Evolutionary conservation across 768 basidiomycete genomes (phyloP).

Genomic region (Amanita pseudoporphyria): DNA sequence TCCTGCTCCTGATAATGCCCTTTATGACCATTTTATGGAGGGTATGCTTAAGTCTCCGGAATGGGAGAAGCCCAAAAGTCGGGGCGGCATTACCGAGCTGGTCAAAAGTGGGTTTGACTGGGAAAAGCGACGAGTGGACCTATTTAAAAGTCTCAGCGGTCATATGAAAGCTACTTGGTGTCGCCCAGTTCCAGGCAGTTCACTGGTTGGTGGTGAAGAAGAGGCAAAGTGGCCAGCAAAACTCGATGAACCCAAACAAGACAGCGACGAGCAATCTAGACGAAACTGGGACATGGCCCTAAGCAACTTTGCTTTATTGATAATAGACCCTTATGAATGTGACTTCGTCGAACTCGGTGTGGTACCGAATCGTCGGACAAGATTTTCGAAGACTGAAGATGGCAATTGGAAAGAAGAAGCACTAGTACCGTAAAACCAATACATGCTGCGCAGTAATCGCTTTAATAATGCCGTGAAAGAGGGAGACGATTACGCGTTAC

Average conservation of each 20-base stretch:
- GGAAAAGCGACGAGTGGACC: conserved; percentile 52
- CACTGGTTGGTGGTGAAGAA: conserved; percentile 35
- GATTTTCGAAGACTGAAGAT: conserved; percentile 34
- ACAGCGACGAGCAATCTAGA: conserved; percentile 30
- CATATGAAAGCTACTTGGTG: conserved; percentile 67
- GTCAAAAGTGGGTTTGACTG: conserved; percentile 43
- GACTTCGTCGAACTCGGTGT: conserved; percentile 58
- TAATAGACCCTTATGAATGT: conserved; percentile 62
- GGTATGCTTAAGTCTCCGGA: conserved; percentile 10
- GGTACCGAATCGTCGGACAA: conserved; percentile 47
- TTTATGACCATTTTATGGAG: conserved; percentile 25
- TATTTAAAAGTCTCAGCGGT: conserved; percentile 50
- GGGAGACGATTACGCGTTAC: not conserved
- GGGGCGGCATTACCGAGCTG: conserved; percentile 22
- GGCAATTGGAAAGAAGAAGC: conserved; percentile 49
- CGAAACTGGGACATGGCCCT: conserved; percentile 44
- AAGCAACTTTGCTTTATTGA: conserved; percentile 58
- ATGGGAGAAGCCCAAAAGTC: conserved; percentile 9
- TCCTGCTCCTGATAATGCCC: conserved; percentile 32
- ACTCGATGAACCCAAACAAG: conserved; percentile 39
- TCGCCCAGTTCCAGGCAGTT: conserved; percentile 54
- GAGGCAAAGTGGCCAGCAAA: conserved; percentile 55
- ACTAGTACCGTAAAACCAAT: conserved; percentile 50
- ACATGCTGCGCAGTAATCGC: not conserved
- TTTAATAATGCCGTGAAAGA: not conserved